Evolutionary conservation across 2,329 filamentous ascomycete species (phyloP), one percentile per base, ranked within the genome.

Genomic region (Byssochlamys sp.): DNA sequence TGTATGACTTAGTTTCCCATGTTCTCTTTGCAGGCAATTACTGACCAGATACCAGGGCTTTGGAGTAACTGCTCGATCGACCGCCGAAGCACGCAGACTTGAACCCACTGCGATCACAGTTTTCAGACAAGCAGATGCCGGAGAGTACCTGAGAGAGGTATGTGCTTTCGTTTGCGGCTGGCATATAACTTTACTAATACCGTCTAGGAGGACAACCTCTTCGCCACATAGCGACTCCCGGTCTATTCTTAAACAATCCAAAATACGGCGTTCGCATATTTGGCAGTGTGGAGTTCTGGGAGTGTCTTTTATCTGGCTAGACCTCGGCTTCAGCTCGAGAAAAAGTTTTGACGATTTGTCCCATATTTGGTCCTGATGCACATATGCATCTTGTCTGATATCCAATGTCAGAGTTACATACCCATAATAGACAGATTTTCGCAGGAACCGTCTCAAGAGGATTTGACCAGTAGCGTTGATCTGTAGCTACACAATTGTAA

Each of bases 71-170:
- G 89, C 91, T n/a, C 81, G 90, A 70, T 90, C 87, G 61, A 95
- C 90, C 4, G 84, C 87, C 19, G 91, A 96, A 73, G 86, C 89
- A 27, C 81, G 90, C 68, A 82, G 90, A 63, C 73, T 96, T 66
- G 94, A 96, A 62, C 94, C 94, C 0, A 99, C 94, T 0, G 90
- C 87, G 10, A 87, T 96, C 60, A 87, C 90, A 9, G 87, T 88
- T 57, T 97, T 96, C 75, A 82, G 92, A 63, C 94, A 99, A 77
- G 89, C 90, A 0, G 94, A 99, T 77, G 88, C 89, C 65, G 94
- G 94, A 66, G 92, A 97, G 77, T 99, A 96, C 70, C 79, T 99
- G 69, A 84, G 94, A 70, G 92, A 97, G 69, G 77, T 77, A 64
- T 60, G 69, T 63, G 31, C 12, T 3, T 10, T 10, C 35, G 55